Evolutionary conservation across 129 eudicot species (phyloP), one percentile per base, ranked within the genome.

Genomic region (Oenanthe sinensis): DNA sequence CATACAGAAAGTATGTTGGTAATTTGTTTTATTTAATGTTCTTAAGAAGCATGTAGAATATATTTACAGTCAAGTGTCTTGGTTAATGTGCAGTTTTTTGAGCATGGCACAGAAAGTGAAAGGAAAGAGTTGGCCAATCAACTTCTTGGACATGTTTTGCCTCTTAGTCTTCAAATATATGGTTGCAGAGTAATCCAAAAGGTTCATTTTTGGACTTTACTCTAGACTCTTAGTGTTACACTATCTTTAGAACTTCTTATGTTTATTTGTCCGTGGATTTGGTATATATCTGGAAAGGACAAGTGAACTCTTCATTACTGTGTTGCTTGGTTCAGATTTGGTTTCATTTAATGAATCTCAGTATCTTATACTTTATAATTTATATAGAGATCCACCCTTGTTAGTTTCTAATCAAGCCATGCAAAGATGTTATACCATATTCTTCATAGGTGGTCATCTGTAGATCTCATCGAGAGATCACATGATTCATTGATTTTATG

Each of bases 151-250:
- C 93, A 91, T 86, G 96, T 95, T 74, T 82, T 95, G 88, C 90
- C 96, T 84, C 93, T 95, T 62, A 91, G 93, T 78, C 92, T 91
- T 65, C 96, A 91, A 75, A 95, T 91, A 93, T 95, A 95, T 78
- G 97, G 98, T 60, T 95, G 98, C 88, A 86, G 97, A 86, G 98
- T 95, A 45, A 90, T 95, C 70, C 98, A 95, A 58, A 91, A 95
- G 98, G 98, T 93, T 68, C 67, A 26, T 79, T 22, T 48, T 47
- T 60, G 33, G 46, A 44, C 82, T 81, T 79, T 70, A 67, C 73
- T 49, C 58, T 80, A 15, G 44, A 7, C 22, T 44, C 26, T 28
- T 73, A 11, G 42, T 52, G 65, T 15, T 26, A 28, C 42, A 5
- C 8, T 63, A 63, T 63, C 36, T 63, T 3, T 63, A 24, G 71